These are phyloP conservation scores for Nakaseomyces glabratus DNA, from an alignment of 1,139 yeast species.

Conservation along the genomic window DNA sequence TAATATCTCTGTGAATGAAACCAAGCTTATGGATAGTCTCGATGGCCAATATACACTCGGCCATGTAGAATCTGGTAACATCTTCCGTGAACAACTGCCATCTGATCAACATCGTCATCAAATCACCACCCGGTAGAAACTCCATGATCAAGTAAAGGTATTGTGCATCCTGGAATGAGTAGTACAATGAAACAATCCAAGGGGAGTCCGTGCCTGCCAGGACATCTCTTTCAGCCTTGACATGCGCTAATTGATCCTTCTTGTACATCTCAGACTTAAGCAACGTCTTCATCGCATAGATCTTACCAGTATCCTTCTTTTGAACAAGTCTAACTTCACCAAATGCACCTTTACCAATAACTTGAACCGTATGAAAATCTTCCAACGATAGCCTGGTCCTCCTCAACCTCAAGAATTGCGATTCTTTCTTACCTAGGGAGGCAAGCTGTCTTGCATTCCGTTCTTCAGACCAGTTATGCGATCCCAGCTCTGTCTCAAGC, in stretches of 20 bases:
- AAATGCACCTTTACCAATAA: conserved; percentile 80
- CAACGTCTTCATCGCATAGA: conserved; percentile 76
- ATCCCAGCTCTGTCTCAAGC: conserved; percentile 54
- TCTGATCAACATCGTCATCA: conserved; percentile 79
- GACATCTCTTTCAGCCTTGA: conserved; percentile 78
- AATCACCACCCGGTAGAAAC: conserved; percentile 77
- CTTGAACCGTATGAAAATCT: conserved; percentile 71
- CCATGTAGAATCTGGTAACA: conserved; percentile 76
- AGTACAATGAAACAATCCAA: conserved; percentile 76
- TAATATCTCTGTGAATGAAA: conserved; percentile 73
- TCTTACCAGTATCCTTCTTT: conserved; percentile 72
- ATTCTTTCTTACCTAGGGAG: conserved; percentile 64
- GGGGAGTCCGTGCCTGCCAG: conserved; percentile 80
- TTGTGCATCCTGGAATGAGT: conserved; percentile 72
- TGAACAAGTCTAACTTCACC: conserved; percentile 82
- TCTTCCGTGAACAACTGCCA: conserved; percentile 85
- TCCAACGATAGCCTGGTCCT: conserved; percentile 67
- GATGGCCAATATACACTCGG: conserved; percentile 77
- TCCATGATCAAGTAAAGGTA: conserved; percentile 75
- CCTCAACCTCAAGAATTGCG: conserved; percentile 64
- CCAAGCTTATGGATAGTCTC: conserved; percentile 77
- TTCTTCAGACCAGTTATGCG: conserved; percentile 67
- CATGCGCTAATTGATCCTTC: conserved; percentile 76
- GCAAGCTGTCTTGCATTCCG: conserved; percentile 65
- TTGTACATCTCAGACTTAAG: conserved; percentile 75